Percentiles rank a stretch among this genome's conserved stretches.
phyloP scores from a whole-genome alignment of 345 rosid genomes.

The Hirschfeldia incana region DNA sequence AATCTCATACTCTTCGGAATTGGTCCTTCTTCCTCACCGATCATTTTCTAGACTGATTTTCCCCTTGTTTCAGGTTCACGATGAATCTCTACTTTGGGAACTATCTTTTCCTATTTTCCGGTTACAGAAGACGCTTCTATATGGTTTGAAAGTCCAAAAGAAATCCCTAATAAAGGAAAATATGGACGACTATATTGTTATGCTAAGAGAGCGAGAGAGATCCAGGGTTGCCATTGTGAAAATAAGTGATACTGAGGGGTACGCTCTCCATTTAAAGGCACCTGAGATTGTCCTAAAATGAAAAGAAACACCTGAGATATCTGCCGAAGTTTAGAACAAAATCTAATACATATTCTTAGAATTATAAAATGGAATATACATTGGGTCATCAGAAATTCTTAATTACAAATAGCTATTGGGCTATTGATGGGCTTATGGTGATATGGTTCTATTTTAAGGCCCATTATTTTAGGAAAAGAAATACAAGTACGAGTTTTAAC shows the following conservation, averaged over 20 bases:
- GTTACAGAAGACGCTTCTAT: neutral
- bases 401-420: neutral
- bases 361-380: neutral
- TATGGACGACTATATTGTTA: neutral
- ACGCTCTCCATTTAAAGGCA: neutral
- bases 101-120: no score
- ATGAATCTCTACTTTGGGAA: no score
- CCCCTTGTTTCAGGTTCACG: no score
- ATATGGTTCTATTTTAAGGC: neutral
- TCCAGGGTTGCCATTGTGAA: no score
- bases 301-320: neutral
- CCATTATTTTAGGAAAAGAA: neutral
- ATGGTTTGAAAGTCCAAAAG: slow-evolving; percentile 7
- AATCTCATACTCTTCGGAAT: no score
- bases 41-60: no score
- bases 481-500: no score
- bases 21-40: no score
- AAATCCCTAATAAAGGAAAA: neutral
- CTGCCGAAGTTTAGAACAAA: neutral
- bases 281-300: neutral
- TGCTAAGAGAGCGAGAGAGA: neutral
- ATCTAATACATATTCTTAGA: neutral
- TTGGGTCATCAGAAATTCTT: neutral
- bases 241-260: neutral
- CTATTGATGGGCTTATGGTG: neutral